phyloP scores from a whole-genome alignment of 2,329 filamentous ascomycete genomes.

The Trichoderma polysporum region DNA sequence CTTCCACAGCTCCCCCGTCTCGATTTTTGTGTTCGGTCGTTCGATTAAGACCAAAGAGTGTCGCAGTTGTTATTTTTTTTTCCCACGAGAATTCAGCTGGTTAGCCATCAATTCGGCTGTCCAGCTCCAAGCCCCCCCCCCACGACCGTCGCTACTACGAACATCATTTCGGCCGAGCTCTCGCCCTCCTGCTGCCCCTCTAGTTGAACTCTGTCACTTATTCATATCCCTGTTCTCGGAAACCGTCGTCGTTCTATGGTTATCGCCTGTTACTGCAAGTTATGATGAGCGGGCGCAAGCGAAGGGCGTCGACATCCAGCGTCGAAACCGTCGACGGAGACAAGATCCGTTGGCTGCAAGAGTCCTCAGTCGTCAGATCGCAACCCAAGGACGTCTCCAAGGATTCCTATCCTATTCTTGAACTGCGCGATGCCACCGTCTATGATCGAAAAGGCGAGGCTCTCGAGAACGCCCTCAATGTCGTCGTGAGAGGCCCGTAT shows the following conservation, averaged over 20 bases:
- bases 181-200: background rate
- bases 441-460: constrained; percentile 52
- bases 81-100: background rate
- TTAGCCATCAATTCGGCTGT: background rate
- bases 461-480: constrained; percentile 61
- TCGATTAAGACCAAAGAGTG: background rate
- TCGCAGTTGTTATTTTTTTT: background rate
- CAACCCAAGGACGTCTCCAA: constrained; percentile 32
- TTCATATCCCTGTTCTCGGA: background rate
- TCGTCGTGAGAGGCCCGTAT: constrained; percentile 60
- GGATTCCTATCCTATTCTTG: constrained; percentile 61
- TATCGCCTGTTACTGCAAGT: background rate
- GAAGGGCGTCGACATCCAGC: constrained; percentile 47
- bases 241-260: background rate
- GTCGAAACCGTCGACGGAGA: constrained; percentile 43
- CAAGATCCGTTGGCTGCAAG: constrained; percentile 37
- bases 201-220: background rate
- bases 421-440: constrained; percentile 61
- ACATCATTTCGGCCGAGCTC: background rate
- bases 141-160: background rate
- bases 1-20: background rate
- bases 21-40: background rate
- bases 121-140: background rate
- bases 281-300: constrained; percentile 31
- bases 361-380: constrained; percentile 36